Percentiles rank a stretch among this genome's conserved stretches.
Conservation (phyloP, 148 eudicot species). For the Chenopodium quinoa region DNA sequence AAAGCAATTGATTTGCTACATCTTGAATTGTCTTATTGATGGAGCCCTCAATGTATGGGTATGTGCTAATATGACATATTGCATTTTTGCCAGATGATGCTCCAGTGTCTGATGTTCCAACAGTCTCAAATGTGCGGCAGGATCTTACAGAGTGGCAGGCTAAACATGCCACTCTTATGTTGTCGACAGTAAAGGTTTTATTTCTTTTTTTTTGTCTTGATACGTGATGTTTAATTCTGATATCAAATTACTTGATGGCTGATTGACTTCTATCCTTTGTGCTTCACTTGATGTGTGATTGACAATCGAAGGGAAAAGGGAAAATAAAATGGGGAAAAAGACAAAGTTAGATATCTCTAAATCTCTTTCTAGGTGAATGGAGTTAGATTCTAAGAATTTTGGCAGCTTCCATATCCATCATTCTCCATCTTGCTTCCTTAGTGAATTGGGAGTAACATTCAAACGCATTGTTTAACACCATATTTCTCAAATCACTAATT, state of each 20-base stretch:
- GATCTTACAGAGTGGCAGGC: conserved; percentile 97
- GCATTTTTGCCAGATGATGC: conserved; percentile 63
- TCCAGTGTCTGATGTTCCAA: conserved; percentile 72
- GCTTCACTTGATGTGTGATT: neutral
- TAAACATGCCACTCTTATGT: conserved; percentile 84
- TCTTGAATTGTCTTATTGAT: neutral
- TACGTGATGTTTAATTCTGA: neutral
- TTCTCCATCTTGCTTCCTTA: neutral
- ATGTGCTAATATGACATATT: conserved; percentile 22
- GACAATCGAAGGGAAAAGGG: neutral
- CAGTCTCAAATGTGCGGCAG: conserved; percentile 90
- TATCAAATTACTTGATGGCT: neutral
- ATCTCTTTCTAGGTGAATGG: neutral
- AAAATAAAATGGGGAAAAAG: neutral
- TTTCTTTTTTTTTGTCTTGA: neutral
- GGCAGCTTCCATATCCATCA: neutral
- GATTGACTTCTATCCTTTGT: neutral
- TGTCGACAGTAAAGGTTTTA: conserved; percentile 75
- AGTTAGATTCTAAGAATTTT: neutral
- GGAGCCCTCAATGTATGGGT: neutral
- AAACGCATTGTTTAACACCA: neutral
- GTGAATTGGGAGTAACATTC: neutral
- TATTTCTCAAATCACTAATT: neutral
- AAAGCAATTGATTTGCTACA: neutral
- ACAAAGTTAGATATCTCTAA: neutral